Percentiles rank a stretch among this genome's conserved stretches.
phyloP scores from a whole-genome alignment of 1,139 yeast species.

The Candida sanyaensis region DNA sequence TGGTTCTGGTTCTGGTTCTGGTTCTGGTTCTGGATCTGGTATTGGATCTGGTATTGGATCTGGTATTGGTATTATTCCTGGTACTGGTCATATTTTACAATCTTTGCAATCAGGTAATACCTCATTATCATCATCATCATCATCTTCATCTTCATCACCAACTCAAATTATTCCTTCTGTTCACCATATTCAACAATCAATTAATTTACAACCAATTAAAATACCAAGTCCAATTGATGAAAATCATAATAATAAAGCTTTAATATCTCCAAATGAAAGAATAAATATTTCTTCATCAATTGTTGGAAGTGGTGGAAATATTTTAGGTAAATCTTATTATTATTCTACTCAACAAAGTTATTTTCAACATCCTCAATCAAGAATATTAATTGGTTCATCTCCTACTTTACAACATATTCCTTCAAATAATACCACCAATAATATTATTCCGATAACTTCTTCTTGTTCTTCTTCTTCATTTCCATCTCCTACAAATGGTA shows the following conservation, averaged over 20 bases:
- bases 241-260: background rate
- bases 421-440: too few relatives aligned
- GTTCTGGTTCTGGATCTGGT: too few relatives aligned
- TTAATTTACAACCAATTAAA: slow-evolving; percentile 1
- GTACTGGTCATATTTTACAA: background rate
- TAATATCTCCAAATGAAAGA: slow-evolving; percentile 2
- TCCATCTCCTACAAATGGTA: background rate
- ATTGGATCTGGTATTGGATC: too few relatives aligned
- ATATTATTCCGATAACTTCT: too few relatives aligned
- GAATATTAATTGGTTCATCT: background rate
- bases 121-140: too few relatives aligned
- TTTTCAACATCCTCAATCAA: background rate
- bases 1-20: too few relatives aligned
- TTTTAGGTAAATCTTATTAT: background rate
- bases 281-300: background rate
- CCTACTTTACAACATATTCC: background rate
- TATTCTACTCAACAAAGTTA: background rate
- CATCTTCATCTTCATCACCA: background rate
- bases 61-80: too few relatives aligned
- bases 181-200: background rate
- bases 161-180: background rate
- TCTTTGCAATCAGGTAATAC: background rate
- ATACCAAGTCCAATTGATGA: slow-evolving; percentile 1
- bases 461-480: background rate
- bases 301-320: background rate